phyloP scores from a whole-genome alignment of 306 rosid genomes.

The Calophaca sinica region DNA sequence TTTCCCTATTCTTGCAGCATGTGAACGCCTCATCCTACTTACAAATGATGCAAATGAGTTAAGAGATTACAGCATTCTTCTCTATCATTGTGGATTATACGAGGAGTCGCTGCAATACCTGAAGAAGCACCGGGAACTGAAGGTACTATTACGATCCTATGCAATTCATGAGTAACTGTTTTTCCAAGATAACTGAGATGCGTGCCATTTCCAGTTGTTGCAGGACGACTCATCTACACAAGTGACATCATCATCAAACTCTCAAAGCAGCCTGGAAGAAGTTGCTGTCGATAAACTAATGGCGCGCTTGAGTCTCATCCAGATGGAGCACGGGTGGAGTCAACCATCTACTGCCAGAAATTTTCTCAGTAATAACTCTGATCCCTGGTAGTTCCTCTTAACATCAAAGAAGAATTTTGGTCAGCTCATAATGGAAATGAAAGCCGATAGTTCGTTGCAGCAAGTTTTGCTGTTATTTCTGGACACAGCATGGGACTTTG shows the following conservation, averaged over 20 bases:
- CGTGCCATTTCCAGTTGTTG: slow-evolving; percentile 15
- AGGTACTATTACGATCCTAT: slow-evolving; percentile 53
- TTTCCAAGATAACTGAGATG: slow-evolving; percentile 31
- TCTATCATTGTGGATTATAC: slow-evolving; percentile 87
- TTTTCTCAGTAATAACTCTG: slow-evolving; percentile 71
- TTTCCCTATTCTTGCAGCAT: slow-evolving; percentile 62
- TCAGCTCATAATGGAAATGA: not conserved
- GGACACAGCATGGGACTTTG: not conserved
- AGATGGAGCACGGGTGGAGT: slow-evolving; percentile 87
- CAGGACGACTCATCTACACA: slow-evolving; percentile 56
- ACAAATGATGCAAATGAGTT: slow-evolving; percentile 72
- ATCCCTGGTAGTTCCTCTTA: slow-evolving; percentile 72
- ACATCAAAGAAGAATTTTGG: slow-evolving; percentile 13
- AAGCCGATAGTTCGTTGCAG: slow-evolving; percentile 7
- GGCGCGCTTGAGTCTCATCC: slow-evolving; percentile 70
- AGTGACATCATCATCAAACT: slow-evolving; percentile 37
- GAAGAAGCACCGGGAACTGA: slow-evolving; percentile 60
- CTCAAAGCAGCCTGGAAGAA: slow-evolving; percentile 60
- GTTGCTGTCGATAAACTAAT: slow-evolving; percentile 73
- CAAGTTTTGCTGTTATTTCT: slow-evolving; percentile 31
- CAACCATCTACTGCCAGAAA: slow-evolving; percentile 57
- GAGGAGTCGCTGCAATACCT: slow-evolving; percentile 69
- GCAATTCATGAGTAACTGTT: not conserved
- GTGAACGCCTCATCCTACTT: slow-evolving; percentile 88
- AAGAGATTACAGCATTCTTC: slow-evolving; percentile 91